phyloP scores from a whole-genome alignment of 2,329 filamentous ascomycete genomes.

The Penicillium paneum region DNA sequence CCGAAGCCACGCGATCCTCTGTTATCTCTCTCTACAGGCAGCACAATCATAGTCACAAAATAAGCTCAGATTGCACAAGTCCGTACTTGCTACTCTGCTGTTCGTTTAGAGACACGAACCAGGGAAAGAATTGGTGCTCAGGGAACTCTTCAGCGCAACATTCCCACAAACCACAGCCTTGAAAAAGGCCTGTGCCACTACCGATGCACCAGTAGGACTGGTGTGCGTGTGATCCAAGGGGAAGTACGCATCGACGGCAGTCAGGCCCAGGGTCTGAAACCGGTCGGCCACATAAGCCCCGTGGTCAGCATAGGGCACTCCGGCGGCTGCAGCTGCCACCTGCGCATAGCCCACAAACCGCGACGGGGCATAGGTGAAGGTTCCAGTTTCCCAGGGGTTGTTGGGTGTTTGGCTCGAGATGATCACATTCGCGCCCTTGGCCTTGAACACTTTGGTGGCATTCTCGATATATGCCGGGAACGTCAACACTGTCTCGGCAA shows the following conservation, averaged over 20 bases:
- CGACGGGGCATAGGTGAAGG: conserved; percentile 47
- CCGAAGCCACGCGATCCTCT: background rate
- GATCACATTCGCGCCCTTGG: conserved; percentile 60
- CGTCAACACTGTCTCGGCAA: conserved; percentile 57
- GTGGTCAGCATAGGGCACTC: conserved; percentile 59
- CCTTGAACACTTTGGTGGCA: conserved; percentile 53
- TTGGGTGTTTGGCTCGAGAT: conserved; percentile 60
- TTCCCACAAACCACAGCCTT: conserved; percentile 54
- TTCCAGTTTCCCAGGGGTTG: conserved; percentile 60
- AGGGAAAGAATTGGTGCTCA: conserved; percentile 32
- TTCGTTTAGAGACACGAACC: conserved; percentile 27
- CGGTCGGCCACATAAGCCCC: conserved; percentile 56
- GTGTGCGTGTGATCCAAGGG: conserved; percentile 64
- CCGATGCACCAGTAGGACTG: conserved; percentile 53
- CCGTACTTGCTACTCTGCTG: background rate
- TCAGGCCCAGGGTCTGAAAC: conserved; percentile 51
- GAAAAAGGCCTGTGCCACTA: conserved; percentile 57
- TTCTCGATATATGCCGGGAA: conserved; percentile 60
- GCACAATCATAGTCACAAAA: background rate
- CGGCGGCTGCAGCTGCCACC: conserved; percentile 44
- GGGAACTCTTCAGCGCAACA: conserved; percentile 40
- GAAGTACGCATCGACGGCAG: conserved; percentile 53
- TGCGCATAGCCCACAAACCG: conserved; percentile 58
- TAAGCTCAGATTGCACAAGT: background rate
- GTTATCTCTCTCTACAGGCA: background rate